Base-by-base conservation (phyloP, 805 yeast genomes). In the Zygosaccharomyces kombuchaensis region DNA sequence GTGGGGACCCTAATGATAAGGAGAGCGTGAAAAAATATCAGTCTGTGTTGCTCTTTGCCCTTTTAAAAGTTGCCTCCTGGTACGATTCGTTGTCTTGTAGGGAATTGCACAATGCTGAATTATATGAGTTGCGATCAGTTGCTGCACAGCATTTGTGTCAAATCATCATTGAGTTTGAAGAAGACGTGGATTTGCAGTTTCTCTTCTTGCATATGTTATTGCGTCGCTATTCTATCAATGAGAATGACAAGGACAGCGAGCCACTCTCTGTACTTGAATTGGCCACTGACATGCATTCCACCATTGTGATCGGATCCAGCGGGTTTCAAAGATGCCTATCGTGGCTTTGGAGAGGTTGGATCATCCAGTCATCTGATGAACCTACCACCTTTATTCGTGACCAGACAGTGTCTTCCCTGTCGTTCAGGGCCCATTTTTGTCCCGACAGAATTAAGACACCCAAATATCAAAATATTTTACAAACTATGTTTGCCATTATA, bases 331-430 rank as follows among this genome's bases (percentile, higher is more conserved):
- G 95, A 44, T 87, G 96, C 67, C 75, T 87, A 57, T 80, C 82
- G 54, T 88, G 96, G 95, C 65, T 88, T 40, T 88, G 96, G 96
- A 71, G 90, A 46, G 96, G 96, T 23, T 87, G 96, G 95, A 85
- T 88, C 51, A 74, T 85, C 41, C 96, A 87, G 65, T 77, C 84
- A 17, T 77, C 81, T 9, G 64, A 62, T 10, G 87, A 87, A 59
- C 87, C 93, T 5, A 74, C 77, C 19, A 79, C 81, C 12, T 88
- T 84, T 56, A 81, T 78, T 21, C 58, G 82, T 45, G 87, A 83
- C 62, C 76, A 73, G 50, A 80, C 80, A 0, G 76, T 81, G 10
- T 72, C 80, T 0, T 78, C 81, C 19, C 68, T 80, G 4, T 68
- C 73, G 10, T 69, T 85, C 47, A 52, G 66, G 43, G 64, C 75